Evolutionary conservation across 1,139 yeast genomes (phyloP).

Genomic region (Lodderomyces orthopsilosis): DNA sequence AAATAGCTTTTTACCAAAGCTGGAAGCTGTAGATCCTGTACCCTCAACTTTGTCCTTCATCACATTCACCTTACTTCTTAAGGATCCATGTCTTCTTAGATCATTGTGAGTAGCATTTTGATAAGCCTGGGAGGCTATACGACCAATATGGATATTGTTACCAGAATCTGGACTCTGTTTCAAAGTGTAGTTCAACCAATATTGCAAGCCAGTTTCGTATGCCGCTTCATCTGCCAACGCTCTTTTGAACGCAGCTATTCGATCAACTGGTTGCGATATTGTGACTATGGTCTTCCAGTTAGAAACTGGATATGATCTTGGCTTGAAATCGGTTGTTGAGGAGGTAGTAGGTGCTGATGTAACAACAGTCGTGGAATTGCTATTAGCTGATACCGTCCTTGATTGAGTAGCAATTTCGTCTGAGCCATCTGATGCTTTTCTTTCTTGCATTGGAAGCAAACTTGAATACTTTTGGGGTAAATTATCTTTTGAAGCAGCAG

Average conservation of each 20-base stretch:
- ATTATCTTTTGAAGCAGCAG: constrained; percentile 22
- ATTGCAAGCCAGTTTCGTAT: constrained; percentile 44
- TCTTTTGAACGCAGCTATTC: constrained; percentile 39
- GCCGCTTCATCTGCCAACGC: constrained; percentile 41
- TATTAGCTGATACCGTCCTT: neutral
- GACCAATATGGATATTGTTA: constrained; percentile 41
- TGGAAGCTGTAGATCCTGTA: constrained; percentile 41
- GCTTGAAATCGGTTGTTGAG: constrained; percentile 2
- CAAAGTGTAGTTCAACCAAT: constrained; percentile 45
- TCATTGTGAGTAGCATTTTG: constrained; percentile 48
- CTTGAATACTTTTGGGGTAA: constrained; percentile 21
- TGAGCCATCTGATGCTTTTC: constrained; percentile 9
- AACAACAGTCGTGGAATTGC: constrained; percentile 3
- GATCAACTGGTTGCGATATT: constrained; percentile 40
- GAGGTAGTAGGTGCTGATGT: constrained; percentile 6
- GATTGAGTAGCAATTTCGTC: neutral
- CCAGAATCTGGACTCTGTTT: constrained; percentile 26
- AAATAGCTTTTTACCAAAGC: constrained; percentile 43
- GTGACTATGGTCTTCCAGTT: constrained; percentile 47
- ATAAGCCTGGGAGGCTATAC: constrained; percentile 45
- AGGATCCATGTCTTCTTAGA: constrained; percentile 40
- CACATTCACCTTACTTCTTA: constrained; percentile 41
- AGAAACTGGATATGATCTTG: constrained; percentile 31
- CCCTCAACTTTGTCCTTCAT: constrained; percentile 47
- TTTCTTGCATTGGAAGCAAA: constrained; percentile 17